These are phyloP conservation scores for Podospora australis DNA, from an alignment of 495 filamentous ascomycete species.

Conservation along the genomic window DNA sequence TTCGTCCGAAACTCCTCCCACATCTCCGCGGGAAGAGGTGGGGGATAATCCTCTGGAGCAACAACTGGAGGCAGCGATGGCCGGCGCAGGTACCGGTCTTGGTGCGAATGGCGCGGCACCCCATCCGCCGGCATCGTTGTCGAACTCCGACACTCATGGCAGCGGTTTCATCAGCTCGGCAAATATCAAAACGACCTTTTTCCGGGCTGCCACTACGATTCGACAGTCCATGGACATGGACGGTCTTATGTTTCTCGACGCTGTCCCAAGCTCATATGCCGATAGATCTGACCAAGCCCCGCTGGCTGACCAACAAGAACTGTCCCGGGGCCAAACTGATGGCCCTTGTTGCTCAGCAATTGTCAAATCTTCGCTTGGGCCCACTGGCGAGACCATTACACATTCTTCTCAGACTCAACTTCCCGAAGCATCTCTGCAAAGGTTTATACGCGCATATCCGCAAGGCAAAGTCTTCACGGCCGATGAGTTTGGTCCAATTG, in stretches of 20 bases:
- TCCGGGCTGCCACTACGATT: conserved; percentile 41
- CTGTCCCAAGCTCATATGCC: conserved; percentile 26
- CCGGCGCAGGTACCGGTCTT: no score
- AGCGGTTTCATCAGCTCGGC: conserved; percentile 25
- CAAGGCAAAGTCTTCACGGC: conserved; percentile 37
- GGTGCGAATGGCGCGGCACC: background rate
- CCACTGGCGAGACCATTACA: background rate
- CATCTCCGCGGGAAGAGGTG: conserved; percentile 11
- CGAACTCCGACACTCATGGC: background rate
- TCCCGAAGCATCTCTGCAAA: conserved; percentile 29
- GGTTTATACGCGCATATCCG: conserved; percentile 32
- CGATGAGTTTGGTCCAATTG: conserved; percentile 32
- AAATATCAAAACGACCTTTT: conserved; percentile 32
- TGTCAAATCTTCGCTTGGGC: conserved; percentile 16
- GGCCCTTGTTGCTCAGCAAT: conserved; percentile 20
- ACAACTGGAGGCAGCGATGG: conserved; percentile 7
- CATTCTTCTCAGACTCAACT: conserved; percentile 18
- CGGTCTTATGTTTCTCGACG: conserved; percentile 46
- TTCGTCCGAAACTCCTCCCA: conserved; percentile 11
- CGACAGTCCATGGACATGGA: conserved; percentile 44
- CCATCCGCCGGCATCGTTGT: background rate
- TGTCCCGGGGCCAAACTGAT: background rate
- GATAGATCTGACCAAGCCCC: conserved; percentile 9
- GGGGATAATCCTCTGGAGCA: conserved; percentile 11
- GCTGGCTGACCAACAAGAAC: background rate